Evolutionary conservation across 2,329 filamentous ascomycete species (phyloP).

Genomic region (Xylariaceae sp.): DNA sequence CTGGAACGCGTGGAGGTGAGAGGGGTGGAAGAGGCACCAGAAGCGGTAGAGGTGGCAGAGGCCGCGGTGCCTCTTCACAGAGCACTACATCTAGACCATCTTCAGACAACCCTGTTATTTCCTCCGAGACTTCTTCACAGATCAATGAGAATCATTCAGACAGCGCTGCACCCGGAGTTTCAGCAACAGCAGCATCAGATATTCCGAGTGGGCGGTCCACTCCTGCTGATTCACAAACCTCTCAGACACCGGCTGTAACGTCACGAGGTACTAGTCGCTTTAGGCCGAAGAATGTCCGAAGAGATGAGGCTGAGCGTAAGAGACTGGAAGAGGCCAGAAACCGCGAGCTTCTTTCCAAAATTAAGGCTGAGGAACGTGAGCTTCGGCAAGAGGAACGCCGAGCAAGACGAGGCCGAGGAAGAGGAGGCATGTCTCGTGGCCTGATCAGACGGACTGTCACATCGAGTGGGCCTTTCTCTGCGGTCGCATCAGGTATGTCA

Average conservation of each 20-base stretch:
- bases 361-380: slow-evolving; percentile 44
- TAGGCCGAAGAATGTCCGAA: slow-evolving; percentile 55
- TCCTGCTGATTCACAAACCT: slow-evolving; percentile 32
- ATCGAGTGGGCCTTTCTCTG: slow-evolving; percentile 47
- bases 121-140: slow-evolving; percentile 22
- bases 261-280: slow-evolving; percentile 51
- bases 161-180: slow-evolving; percentile 8
- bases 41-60: slow-evolving; percentile 32
- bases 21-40: slow-evolving; percentile 30
- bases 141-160: neutral
- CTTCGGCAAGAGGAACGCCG: slow-evolving; percentile 43
- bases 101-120: slow-evolving; percentile 18
- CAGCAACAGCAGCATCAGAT: slow-evolving; percentile 13
- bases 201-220: slow-evolving; percentile 20
- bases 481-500: slow-evolving; percentile 37
- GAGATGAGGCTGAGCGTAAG: slow-evolving; percentile 59
- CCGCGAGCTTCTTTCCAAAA: slow-evolving; percentile 38
- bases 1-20: slow-evolving; percentile 31
- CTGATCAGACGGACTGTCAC: slow-evolving; percentile 41
- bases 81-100: slow-evolving; percentile 17
- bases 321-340: slow-evolving; percentile 50
- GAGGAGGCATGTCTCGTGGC: slow-evolving; percentile 43
- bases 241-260: slow-evolving; percentile 45
- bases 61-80: slow-evolving; percentile 27
- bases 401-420: slow-evolving; percentile 46